Evolutionary conservation across 2,329 filamentous ascomycete genomes (phyloP).

Genomic region (Talaromyces verruculosus): DNA sequence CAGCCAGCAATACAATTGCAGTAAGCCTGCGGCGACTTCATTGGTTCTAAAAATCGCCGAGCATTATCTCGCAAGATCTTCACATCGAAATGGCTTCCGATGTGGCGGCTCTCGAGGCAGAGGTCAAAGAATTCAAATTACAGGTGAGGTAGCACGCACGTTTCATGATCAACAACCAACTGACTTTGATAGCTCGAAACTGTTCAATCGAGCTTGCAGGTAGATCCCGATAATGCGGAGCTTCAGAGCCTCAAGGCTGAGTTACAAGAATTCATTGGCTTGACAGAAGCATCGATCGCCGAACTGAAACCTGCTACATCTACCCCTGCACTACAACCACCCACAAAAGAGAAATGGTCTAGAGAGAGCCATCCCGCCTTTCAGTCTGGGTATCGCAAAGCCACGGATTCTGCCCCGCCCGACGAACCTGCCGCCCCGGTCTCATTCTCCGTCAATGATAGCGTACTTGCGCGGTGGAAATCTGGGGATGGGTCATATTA

Average conservation of each 20-base stretch:
- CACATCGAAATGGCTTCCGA: slow-evolving; percentile 39
- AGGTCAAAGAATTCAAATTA: slow-evolving; percentile 61
- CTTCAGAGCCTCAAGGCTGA: slow-evolving; percentile 75
- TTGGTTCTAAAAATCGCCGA: background rate
- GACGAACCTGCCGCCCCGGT: slow-evolving; percentile 58
- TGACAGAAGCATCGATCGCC: slow-evolving; percentile 76
- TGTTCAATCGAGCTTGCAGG: slow-evolving; percentile 71
- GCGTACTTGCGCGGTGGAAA: slow-evolving; percentile 84
- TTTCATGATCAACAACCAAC: background rate
- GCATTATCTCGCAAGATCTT: background rate
- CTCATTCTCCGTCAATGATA: slow-evolving; percentile 83
- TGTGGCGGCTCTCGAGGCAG: slow-evolving; percentile 45
- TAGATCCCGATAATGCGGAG: slow-evolving; percentile 77
- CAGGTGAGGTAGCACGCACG: slow-evolving; percentile 45
- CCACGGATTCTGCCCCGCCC: slow-evolving; percentile 43
- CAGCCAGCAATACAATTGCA: background rate
- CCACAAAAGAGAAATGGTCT: slow-evolving; percentile 72
- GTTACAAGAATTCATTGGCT: slow-evolving; percentile 76
- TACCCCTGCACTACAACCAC: slow-evolving; percentile 48
- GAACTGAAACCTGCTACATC: slow-evolving; percentile 66
- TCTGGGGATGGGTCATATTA: slow-evolving; percentile 89
- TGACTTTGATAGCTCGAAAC: slow-evolving; percentile 65
- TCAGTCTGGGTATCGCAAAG: slow-evolving; percentile 59
- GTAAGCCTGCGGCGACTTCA: background rate
- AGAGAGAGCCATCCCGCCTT: slow-evolving; percentile 77